Base-by-base conservation (phyloP, 176 grass and related monocot genomes). In the Bolboschoenus planiculmis region DNA sequence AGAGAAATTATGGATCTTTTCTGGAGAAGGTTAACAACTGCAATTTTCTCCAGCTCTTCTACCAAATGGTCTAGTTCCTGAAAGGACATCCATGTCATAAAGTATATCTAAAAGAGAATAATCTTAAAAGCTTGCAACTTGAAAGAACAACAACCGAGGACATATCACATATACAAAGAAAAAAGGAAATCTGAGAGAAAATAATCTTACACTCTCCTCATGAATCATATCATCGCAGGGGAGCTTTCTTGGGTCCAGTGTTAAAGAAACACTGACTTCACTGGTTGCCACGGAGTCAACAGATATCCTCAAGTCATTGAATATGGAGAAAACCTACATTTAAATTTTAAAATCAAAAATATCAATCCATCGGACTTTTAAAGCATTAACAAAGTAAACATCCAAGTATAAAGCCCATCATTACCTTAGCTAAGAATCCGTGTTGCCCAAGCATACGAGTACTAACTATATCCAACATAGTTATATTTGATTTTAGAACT, bases 391-490 rank as follows among this genome's bases (percentile, higher is more conserved):
- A 79, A 48, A 30, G 26, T 26, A 84, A 85, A 83, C 13, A 29
- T 9, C 55, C 29, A 39, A 23, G 18, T 29, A 53, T 2, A 86
- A 44, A 56, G 51, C 29, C 0, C 3, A 64, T 67, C 55, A 58
- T 70, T 83, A 96, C 97, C 89, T 90, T 99, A 71, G 93, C 97
- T 72, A 99, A 82, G 78, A 99, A 99, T 66, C 97, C 97, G 84
- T 90, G 94, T 55, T 99, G 97, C 78, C 97, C 97, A 87, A 96
- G 89, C 96, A 95, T 99, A 65, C 93, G 79, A 71, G 93, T 99
- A 85, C 96, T 99, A 50, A 89, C 93, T 80, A 99, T 93, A 85
- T 95, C 93, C 83, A 99, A 67, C 96, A 95, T 99, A 34, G 93
- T 95, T 40, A 99, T 85, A 86, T 99, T 99, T 77, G 96, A 95